A percentile compares a stretch with the other conserved stretches of the same genome.
Evolutionary conservation across 2,329 filamentous ascomycete species (phyloP).

Genomic region (Venturia asperata): DNA sequence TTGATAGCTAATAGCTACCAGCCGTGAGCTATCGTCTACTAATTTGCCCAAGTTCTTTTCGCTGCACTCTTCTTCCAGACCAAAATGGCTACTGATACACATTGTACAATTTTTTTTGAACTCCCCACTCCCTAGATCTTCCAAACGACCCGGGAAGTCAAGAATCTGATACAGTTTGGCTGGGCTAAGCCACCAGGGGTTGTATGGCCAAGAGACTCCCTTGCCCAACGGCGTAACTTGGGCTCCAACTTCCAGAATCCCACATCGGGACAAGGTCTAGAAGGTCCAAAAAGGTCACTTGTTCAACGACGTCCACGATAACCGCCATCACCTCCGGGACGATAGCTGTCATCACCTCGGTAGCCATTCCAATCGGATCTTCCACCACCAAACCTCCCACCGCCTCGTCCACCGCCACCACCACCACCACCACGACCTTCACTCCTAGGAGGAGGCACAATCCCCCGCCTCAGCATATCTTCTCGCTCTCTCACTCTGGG

Average conservation of each 20-base stretch:
- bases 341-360: slow-evolving; percentile 6
- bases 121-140: neutral
- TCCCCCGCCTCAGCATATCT: slow-evolving; percentile 21
- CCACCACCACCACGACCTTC: slow-evolving; percentile 22
- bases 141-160: neutral
- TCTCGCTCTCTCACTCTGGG: slow-evolving; percentile 12
- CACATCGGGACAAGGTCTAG: neutral
- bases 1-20: too few relatives aligned
- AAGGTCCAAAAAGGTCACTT: neutral
- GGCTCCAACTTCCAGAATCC: neutral
- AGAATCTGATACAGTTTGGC: neutral
- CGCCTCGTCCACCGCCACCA: slow-evolving; percentile 39
- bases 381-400: slow-evolving; percentile 65
- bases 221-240: neutral
- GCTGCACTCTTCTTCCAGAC: neutral
- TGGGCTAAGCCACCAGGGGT: neutral
- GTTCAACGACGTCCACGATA: slow-evolving; percentile 8
- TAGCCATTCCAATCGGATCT: slow-evolving; percentile 46
- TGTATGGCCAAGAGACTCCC: neutral
- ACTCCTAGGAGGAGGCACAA: slow-evolving; percentile 18
- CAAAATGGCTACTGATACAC: slow-evolving; percentile 1
- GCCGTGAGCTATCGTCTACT: neutral
- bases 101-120: neutral
- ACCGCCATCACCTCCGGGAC: slow-evolving; percentile 34
- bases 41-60: neutral